Evolutionary conservation across 768 basidiomycete species (phyloP).

Genomic region (Jaapia argillacea): DNA sequence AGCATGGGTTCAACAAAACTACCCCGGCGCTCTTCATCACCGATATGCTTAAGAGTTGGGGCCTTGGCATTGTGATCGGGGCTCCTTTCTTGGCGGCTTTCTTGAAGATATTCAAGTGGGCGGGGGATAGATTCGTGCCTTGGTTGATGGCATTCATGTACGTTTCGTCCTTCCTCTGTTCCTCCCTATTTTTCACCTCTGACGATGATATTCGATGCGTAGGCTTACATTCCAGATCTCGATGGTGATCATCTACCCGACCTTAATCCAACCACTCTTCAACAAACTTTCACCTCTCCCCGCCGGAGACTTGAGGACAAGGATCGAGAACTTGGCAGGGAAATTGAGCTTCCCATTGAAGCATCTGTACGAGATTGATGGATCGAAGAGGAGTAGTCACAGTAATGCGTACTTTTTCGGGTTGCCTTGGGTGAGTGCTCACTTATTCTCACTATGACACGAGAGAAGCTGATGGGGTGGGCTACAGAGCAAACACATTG

Average conservation of each 20-base stretch:
- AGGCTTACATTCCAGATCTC: constrained; percentile 77
- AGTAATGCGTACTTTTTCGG: constrained; percentile 99
- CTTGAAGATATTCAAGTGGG: constrained; percentile 86
- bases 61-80: constrained; percentile 59
- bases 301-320: constrained; percentile 61
- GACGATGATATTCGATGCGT: constrained; percentile 5
- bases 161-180: constrained; percentile 16
- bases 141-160: constrained; percentile 93
- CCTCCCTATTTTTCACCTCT: background rate
- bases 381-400: constrained; percentile 91
- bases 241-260: constrained; percentile 79
- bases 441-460: background rate
- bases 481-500: constrained; percentile 81
- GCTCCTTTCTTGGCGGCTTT: constrained; percentile 82
- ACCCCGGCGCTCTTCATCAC: constrained; percentile 64
- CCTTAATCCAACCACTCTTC: constrained; percentile 90
- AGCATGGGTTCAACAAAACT: constrained; percentile 96
- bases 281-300: constrained; percentile 90
- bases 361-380: constrained; percentile 94
- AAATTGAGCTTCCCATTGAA: constrained; percentile 90
- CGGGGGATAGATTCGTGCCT: constrained; percentile 85
- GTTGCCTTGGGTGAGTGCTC: constrained; percentile 69
- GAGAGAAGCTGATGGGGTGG: background rate
- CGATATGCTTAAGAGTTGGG: constrained; percentile 78
- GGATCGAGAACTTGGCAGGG: constrained; percentile 68